phyloP scores from a whole-genome alignment of 805 yeast species.

The Yarrowia hollandica region DNA sequence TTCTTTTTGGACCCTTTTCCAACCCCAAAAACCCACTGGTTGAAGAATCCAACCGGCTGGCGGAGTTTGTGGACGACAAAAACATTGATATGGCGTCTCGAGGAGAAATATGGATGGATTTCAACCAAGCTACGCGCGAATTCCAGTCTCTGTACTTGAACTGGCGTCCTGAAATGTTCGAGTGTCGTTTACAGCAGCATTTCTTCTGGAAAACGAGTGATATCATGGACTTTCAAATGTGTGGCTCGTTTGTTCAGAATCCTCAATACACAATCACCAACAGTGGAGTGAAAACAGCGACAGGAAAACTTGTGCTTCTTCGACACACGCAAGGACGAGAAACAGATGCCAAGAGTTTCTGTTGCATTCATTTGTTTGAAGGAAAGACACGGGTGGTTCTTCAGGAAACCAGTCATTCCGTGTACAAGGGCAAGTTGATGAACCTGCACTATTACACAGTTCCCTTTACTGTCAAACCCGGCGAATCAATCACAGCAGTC shows the following conservation, averaged over 20 bases:
- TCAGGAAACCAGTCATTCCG: slow-evolving; percentile 29
- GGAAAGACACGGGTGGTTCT: slow-evolving; percentile 22
- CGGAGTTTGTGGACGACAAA: slow-evolving; percentile 6
- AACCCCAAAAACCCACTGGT: slow-evolving; percentile 19
- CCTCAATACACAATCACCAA: slow-evolving; percentile 44
- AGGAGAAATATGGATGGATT: slow-evolving; percentile 37
- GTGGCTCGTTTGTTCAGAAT: slow-evolving; percentile 37
- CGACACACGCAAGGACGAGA: slow-evolving; percentile 29
- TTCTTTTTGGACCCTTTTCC: slow-evolving; percentile 25
- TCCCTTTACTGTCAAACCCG: slow-evolving; percentile 35
- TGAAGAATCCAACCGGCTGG: neutral
- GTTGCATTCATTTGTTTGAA: slow-evolving; percentile 30
- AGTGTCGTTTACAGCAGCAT: slow-evolving; percentile 35
- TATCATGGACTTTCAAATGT: slow-evolving; percentile 31
- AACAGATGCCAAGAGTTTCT: neutral
- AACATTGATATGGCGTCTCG: slow-evolving; percentile 14
- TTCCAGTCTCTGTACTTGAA: slow-evolving; percentile 62
- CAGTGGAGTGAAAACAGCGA: slow-evolving; percentile 31
- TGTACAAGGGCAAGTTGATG: slow-evolving; percentile 36
- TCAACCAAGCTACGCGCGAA: slow-evolving; percentile 41
- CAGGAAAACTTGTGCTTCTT: slow-evolving; percentile 25
- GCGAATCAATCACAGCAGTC: slow-evolving; percentile 35
- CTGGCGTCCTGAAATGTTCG: slow-evolving; percentile 54
- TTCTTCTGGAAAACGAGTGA: slow-evolving; percentile 40
- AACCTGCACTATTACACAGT: slow-evolving; percentile 42